These are phyloP conservation scores for Primulina tabacum DNA, from an alignment of 257 asterid species.

Conservation along the genomic window DNA sequence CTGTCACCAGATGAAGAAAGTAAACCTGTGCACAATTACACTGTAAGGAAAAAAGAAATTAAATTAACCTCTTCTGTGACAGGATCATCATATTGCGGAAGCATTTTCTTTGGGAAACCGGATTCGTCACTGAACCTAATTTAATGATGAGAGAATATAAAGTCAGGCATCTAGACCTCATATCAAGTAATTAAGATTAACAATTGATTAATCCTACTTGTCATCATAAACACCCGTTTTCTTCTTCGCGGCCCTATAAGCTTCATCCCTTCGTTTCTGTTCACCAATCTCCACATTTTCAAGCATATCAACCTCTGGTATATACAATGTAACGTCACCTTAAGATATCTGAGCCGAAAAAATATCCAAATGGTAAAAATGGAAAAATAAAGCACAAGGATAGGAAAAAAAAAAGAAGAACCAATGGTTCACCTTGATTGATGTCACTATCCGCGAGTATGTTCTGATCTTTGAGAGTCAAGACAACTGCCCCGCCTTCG, in stretches of 20 bases:
- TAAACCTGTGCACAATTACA: slow-evolving; percentile 17
- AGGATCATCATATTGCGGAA: slow-evolving; percentile 96
- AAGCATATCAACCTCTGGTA: slow-evolving; percentile 95
- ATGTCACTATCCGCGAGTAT: slow-evolving; percentile 80
- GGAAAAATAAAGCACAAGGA: slow-evolving; percentile 22
- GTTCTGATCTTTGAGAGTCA: slow-evolving; percentile 96
- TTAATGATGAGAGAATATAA: slow-evolving; percentile 16
- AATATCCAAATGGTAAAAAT: slow-evolving; percentile 48
- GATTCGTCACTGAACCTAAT: slow-evolving; percentile 71
- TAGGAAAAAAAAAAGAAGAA: slow-evolving; percentile 7
- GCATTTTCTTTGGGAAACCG: slow-evolving; percentile 60
- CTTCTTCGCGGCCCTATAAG: slow-evolving; percentile 86
- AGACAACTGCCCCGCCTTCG: slow-evolving; percentile 92
- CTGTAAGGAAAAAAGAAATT: slow-evolving; percentile 12
- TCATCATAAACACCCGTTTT: slow-evolving; percentile 74
- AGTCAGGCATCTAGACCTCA: slow-evolving; percentile 17
- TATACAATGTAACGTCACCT: slow-evolving; percentile 82
- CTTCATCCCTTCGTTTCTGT: slow-evolving; percentile 85
- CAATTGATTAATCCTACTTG: slow-evolving; percentile 50
- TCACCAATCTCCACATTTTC: slow-evolving; percentile 99
- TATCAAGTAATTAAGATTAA: slow-evolving; percentile 10
- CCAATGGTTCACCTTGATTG: slow-evolving; percentile 61
- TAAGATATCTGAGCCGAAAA: slow-evolving; percentile 88
- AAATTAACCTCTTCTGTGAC: slow-evolving; percentile 69
- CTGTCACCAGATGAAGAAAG: slow-evolving; percentile 36